These are phyloP conservation scores for Moesziomyces parantarcticus DNA, from an alignment of 1,284 basidiomycete genomes.

Conservation along the genomic window DNA sequence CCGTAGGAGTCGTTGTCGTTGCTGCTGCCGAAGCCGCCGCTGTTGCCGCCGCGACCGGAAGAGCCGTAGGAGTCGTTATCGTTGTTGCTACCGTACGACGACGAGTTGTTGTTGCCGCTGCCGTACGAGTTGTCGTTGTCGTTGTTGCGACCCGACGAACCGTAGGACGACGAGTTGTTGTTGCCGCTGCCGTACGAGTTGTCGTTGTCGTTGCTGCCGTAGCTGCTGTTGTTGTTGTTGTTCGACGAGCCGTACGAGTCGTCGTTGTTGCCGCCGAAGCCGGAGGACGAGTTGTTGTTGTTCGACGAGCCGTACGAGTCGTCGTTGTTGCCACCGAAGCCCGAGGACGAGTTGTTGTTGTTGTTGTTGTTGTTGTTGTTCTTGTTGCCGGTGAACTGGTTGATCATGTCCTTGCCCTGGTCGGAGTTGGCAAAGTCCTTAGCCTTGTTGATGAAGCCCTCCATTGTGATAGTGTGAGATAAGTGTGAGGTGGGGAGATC, in stretches of 20 bases:
- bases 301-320: conserved; percentile 10
- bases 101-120: conserved; percentile 14
- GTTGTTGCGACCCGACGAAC: not conserved
- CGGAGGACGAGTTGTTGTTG: conserved; percentile 10
- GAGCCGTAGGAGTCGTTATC: too few species aligned
- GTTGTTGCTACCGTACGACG: not conserved
- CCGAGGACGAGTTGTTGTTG: conserved; percentile 23
- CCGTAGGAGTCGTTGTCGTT: conserved; percentile 11
- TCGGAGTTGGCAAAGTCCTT: conserved; percentile 56
- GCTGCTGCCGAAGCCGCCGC: not conserved
- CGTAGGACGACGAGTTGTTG: not conserved
- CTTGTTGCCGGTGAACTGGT: conserved; percentile 44
- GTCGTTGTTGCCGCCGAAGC: conserved; percentile 7
- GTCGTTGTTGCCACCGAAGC: conserved; percentile 8
- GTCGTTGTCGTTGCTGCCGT: conserved; percentile 11
- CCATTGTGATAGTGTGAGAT: conserved; percentile 41
- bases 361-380: conserved; percentile 38
- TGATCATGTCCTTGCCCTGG: conserved; percentile 48
- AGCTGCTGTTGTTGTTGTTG: conserved; percentile 11
- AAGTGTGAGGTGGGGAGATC: not conserved
- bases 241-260: conserved; percentile 1
- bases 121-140: conserved; percentile 1
- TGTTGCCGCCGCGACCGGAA: too few species aligned
- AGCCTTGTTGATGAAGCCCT: conserved; percentile 58
- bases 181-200: conserved; percentile 1